Conservation (phyloP, 2,329 filamentous ascomycete genomes). For the Aspergillus novoparasiticus region DNA sequence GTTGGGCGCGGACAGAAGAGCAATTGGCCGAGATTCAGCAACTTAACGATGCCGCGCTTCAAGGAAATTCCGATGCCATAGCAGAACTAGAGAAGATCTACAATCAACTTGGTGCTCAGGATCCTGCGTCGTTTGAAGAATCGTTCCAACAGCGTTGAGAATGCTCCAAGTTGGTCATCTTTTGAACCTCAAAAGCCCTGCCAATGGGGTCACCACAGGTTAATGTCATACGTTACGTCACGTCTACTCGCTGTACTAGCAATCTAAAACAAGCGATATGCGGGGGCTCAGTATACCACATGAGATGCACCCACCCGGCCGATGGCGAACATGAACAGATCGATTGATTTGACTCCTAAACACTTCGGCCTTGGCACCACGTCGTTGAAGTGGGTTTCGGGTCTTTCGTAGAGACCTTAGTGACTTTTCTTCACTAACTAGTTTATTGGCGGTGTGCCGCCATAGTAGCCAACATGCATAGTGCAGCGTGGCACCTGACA, state of each 20-base stretch:
- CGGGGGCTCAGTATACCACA: neutral
- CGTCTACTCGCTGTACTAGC: neutral
- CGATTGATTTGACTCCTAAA: neutral
- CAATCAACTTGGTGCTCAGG: conserved; percentile 26
- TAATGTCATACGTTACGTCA: neutral
- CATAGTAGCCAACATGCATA: neutral
- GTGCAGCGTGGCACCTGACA: conserved; percentile 4
- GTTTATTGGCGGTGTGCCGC: neutral
- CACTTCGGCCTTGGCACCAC: neutral
- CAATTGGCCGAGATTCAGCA: conserved; percentile 39
- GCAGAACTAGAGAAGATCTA: conserved; percentile 41
- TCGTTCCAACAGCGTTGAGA: conserved; percentile 13
- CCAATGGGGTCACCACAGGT: neutral
- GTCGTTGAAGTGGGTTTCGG: neutral
- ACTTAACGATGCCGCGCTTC: conserved; percentile 38
- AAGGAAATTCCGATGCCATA: conserved; percentile 41
- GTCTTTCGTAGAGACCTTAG: neutral
- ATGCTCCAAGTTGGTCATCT: neutral
- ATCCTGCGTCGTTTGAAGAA: conserved; percentile 13
- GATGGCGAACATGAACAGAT: neutral
- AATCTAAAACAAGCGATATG: neutral
- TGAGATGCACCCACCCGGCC: neutral
- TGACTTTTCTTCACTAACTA: neutral
- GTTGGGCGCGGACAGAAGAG: conserved; percentile 42
- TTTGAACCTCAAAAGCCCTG: neutral